Percentiles rank a stretch among this genome's conserved stretches.
These are phyloP conservation scores for Smittium culicis DNA, from an alignment of 371 early-diverging fungal species.

Conservation along the genomic window DNA sequence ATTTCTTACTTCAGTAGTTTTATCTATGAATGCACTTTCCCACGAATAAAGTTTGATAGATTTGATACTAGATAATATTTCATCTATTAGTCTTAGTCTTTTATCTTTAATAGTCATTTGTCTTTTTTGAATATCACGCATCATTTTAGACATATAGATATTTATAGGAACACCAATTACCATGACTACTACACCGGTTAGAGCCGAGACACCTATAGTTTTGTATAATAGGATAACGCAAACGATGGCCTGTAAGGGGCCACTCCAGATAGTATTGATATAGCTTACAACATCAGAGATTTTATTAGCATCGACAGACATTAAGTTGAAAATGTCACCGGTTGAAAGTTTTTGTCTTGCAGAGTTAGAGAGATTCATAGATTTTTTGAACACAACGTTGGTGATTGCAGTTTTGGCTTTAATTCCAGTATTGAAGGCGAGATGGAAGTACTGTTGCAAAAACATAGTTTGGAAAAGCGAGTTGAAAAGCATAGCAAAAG, in stretches of 20 bases:
- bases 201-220: slow-evolving; percentile 68
- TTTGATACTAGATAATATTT: slow-evolving; percentile 82
- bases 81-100: slow-evolving; percentile 84
- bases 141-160: slow-evolving; percentile 40
- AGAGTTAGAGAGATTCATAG: slow-evolving; percentile 59
- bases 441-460: slow-evolving; percentile 54
- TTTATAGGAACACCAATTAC: slow-evolving; percentile 59
- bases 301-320: slow-evolving; percentile 81
- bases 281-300: slow-evolving; percentile 54
- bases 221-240: slow-evolving; percentile 65
- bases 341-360: slow-evolving; percentile 69
- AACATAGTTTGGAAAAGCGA: slow-evolving; percentile 70
- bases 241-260: slow-evolving; percentile 77
- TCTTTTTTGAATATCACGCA: slow-evolving; percentile 58
- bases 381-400: slow-evolving; percentile 79
- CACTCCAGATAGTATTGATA: slow-evolving; percentile 69
- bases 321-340: slow-evolving; percentile 79
- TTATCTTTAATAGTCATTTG: slow-evolving; percentile 86
- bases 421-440: slow-evolving; percentile 30
- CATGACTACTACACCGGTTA: slow-evolving; percentile 80
- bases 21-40: slow-evolving; percentile 49
- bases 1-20: slow-evolving; percentile 58
- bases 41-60: slow-evolving; percentile 80
- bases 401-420: slow-evolving; percentile 61
- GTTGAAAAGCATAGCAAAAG: slow-evolving; percentile 58